Percentiles rank a stretch among this genome's conserved stretches.
These are phyloP conservation scores for Penicillium sp. DNA, from an alignment of 2,329 filamentous ascomycete species.

Conservation along the genomic window DNA sequence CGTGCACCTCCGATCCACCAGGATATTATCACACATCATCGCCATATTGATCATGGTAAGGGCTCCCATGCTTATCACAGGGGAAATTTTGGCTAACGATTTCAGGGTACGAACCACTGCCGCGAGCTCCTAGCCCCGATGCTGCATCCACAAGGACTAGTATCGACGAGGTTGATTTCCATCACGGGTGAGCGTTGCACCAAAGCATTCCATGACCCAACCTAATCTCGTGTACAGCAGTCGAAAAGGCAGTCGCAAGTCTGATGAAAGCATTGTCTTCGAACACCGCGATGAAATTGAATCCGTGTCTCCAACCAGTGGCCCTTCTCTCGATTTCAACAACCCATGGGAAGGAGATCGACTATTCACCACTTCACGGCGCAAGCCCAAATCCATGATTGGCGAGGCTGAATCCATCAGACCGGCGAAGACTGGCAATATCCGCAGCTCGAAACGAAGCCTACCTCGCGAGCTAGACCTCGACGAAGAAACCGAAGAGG, in stretches of 20 bases:
- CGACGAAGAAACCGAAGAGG: constrained; percentile 5
- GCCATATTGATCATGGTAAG: constrained; percentile 77
- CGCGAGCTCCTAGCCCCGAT: constrained; percentile 28
- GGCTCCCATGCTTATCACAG: constrained; percentile 7
- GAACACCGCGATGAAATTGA: constrained; percentile 38
- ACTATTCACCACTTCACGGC: not conserved
- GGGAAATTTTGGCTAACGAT: constrained; percentile 1
- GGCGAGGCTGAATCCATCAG: constrained; percentile 4
- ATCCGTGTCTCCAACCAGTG: constrained; percentile 40
- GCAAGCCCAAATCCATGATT: constrained; percentile 1
- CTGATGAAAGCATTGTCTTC: constrained; percentile 27
- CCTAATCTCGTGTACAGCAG: not conserved
- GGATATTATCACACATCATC: constrained; percentile 84
- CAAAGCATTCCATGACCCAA: not conserved
- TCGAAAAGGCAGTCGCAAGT: constrained; percentile 23
- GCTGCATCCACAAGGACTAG: constrained; percentile 31
- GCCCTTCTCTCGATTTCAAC: constrained; percentile 14
- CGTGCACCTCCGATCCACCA: constrained; percentile 76
- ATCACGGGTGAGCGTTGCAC: constrained; percentile 43
- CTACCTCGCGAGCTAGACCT: constrained; percentile 2
- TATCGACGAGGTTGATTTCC: constrained; percentile 54
- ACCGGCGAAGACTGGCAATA: not conserved
- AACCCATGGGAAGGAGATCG: constrained; percentile 15
- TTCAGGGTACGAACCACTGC: constrained; percentile 28
- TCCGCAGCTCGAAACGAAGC: constrained; percentile 1